A percentile compares a stretch with the other conserved stretches of the same genome.
Evolutionary conservation across 495 filamentous ascomycete genomes (phyloP).

Genomic region (Xylaria venustula): DNA sequence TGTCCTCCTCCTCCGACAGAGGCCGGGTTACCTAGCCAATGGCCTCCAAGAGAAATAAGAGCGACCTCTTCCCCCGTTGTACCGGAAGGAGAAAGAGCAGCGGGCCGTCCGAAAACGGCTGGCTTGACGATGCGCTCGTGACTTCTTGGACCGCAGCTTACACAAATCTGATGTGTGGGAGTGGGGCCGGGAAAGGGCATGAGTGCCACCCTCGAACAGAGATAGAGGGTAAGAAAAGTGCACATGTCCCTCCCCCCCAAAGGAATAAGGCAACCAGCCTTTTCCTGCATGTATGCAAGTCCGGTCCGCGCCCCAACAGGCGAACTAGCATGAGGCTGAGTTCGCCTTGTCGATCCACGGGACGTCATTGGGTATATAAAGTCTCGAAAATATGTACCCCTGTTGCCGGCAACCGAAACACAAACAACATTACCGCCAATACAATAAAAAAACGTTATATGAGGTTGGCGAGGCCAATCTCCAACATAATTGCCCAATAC

Average conservation of each 20-base stretch:
- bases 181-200: conserved; percentile 2
- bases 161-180: conserved; percentile 9
- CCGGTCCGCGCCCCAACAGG: conserved; percentile 3
- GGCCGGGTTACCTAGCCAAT: background rate
- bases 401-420: background rate
- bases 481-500: background rate
- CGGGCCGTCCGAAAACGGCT: background rate
- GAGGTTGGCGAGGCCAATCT: background rate
- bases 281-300: conserved; percentile 7
- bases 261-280: conserved; percentile 15
- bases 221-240: too few species aligned
- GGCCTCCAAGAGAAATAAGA: too few species aligned
- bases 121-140: background rate
- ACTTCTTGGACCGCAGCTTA: background rate
- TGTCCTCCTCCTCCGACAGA: background rate
- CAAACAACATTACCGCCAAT: too few species aligned
- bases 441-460: conserved; percentile 9
- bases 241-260: background rate
- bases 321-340: conserved; percentile 14
- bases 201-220: conserved; percentile 8
- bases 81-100: conserved; percentile 2
- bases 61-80: too few species aligned
- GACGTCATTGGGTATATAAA: conserved; percentile 1
- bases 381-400: background rate
- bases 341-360: conserved; percentile 5